Base-by-base conservation (phyloP, 257 asterid species). In the Penstemon eatonii region DNA sequence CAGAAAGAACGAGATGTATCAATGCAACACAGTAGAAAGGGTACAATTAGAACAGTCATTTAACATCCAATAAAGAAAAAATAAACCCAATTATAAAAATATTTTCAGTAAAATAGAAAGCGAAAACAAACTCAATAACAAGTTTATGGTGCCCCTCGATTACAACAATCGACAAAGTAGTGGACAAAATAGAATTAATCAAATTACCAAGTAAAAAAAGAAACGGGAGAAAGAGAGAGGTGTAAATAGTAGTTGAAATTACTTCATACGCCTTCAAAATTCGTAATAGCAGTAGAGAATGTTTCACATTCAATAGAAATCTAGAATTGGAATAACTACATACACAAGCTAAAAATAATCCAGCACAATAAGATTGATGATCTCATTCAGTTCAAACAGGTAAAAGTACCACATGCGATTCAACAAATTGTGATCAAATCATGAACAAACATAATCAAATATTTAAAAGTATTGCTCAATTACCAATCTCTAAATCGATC, bases 361-460 rank as follows among this genome's bases (percentile, higher is more conserved):
- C 47, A 67, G 40, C 4, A 15, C 6, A 19, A 60, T 46, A 18
- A 55, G 50, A 56, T 41, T 6, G 47, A 25, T 13, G 5, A 65
- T 65, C 44, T 19, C 72, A 51, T 50, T 47, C 38, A 25, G 33
- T 25, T 51, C 56, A 52, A 47, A 46, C 13, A 25, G 33, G 33
- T 42, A 69, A 52, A 12, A 43, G 18, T 18, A 47, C 63, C 71
- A 38, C 39, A 56, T 49, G 37, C 60, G 70, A 79, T 68, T 68
- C 45, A 12, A 60, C 42, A 62, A 25, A 25, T 25, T 25, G 33
- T 25, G 33, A 25, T 25, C 18, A 42, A 60, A 71, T 36, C 50
- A 63, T 4, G 65, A 67, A 33, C 43, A 47, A 53, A 67, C 41
- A 71, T 11, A 40, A 65, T 42, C 33, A 52, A 66, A 56, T 45